phyloP scores from a whole-genome alignment of 306 rosid species.

The Herpetospermum pedunculosum region DNA sequence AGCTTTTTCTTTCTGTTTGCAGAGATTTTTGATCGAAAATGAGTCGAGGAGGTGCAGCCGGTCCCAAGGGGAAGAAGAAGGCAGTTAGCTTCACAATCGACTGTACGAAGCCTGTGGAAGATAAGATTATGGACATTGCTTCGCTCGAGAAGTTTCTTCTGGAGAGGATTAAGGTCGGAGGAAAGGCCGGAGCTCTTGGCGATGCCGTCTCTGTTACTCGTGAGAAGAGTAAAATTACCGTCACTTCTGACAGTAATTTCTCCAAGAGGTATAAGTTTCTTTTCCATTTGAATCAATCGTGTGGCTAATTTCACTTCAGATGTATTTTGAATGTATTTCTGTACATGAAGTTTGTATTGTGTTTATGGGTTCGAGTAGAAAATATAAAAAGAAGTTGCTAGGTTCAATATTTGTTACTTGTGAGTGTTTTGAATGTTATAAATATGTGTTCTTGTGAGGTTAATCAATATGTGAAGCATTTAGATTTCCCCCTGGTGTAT shows the following conservation, averaged over 20 bases:
- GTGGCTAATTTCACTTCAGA: too few species aligned
- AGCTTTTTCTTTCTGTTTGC: neutral
- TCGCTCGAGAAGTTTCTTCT: constrained; percentile 45
- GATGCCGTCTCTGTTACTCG: constrained; percentile 57
- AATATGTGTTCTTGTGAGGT: neutral
- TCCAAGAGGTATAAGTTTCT: constrained; percentile 45
- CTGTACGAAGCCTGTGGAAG: constrained; percentile 48
- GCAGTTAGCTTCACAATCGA: constrained; percentile 36
- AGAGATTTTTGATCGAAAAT: constrained; percentile 16
- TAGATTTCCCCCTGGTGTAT: neutral
- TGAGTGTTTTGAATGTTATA: neutral
- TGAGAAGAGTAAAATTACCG: constrained; percentile 66
- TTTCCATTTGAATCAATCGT: neutral
- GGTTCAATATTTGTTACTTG: neutral
- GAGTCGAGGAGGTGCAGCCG: constrained; percentile 37
- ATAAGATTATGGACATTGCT: constrained; percentile 52
- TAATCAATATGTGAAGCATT: neutral
- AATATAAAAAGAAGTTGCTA: neutral
- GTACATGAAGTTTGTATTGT: neutral
- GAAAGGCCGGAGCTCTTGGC: constrained; percentile 75
- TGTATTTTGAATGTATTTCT: neutral
- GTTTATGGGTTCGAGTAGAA: neutral
- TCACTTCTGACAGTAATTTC: constrained; percentile 58
- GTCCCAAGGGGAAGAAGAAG: constrained; percentile 41
- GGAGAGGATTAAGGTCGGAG: constrained; percentile 52